Conservation (phyloP, 306 rosid genomes). For the Trifolium repens region DNA sequence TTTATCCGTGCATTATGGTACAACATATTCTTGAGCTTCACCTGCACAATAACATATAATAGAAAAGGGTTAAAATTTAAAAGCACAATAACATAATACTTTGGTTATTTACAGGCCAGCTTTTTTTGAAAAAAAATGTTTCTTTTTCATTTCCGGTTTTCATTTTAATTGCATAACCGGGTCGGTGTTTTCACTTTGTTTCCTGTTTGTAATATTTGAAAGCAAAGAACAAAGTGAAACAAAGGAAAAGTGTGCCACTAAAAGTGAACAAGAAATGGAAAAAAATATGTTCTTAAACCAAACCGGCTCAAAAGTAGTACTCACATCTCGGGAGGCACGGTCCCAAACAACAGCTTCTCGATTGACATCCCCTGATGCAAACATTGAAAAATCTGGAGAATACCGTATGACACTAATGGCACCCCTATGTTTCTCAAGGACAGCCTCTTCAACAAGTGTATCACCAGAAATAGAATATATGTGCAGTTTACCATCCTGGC, state of each 20-base stretch:
- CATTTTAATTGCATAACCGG: background rate
- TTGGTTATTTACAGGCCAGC: background rate
- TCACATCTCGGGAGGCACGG: constrained; percentile 73
- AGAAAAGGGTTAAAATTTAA: constrained; percentile 33
- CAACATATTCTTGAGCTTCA: constrained; percentile 91
- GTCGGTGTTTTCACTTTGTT: background rate
- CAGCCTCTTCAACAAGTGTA: constrained; percentile 79
- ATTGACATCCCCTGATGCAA: constrained; percentile 95
- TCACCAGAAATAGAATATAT: constrained; percentile 73
- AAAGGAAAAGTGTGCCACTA: background rate
- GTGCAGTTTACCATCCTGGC: constrained; percentile 89
- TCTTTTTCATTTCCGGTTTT: background rate
- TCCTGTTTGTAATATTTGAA: background rate
- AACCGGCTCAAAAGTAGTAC: background rate
- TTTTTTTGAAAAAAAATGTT: background rate
- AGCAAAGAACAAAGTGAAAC: background rate
- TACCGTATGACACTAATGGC: constrained; percentile 80
- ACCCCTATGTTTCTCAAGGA: constrained; percentile 93
- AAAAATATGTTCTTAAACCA: background rate
- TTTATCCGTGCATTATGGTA: constrained; percentile 94
- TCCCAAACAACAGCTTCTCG: constrained; percentile 96
- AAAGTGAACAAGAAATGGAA: background rate
- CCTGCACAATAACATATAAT: constrained; percentile 50
- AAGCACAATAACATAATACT: constrained; percentile 32
- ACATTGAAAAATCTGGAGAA: constrained; percentile 93